These are phyloP conservation scores for Penicillium paneum DNA, from an alignment of 2,329 filamentous ascomycete species.

Conservation along the genomic window DNA sequence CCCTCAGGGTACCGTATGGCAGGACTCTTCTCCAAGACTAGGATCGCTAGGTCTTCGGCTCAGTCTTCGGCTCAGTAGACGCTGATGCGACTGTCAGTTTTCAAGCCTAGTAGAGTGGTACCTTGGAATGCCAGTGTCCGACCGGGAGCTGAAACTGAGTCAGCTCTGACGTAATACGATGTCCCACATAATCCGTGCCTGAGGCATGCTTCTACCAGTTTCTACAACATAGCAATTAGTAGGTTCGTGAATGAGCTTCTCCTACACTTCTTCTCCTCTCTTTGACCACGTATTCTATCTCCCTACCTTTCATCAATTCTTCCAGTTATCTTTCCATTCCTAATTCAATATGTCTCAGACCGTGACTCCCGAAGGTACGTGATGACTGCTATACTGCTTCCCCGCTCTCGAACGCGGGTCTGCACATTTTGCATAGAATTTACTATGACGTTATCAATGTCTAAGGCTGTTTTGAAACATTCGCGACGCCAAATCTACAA, in stretches of 20 bases:
- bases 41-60: background rate
- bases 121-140: background rate
- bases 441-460: constrained; percentile 15
- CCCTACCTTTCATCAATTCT: constrained; percentile 1
- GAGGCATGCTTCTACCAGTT: constrained; percentile 42
- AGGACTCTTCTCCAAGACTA: background rate
- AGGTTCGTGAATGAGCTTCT: constrained; percentile 25
- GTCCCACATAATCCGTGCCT: constrained; percentile 14
- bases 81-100: background rate
- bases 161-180: constrained; percentile 6
- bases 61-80: background rate
- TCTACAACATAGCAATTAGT: constrained; percentile 30
- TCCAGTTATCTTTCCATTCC: constrained; percentile 3
- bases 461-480: background rate
- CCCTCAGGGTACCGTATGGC: background rate
- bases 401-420: constrained; percentile 20
- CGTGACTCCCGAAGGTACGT: constrained; percentile 49
- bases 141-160: constrained; percentile 3
- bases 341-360: constrained; percentile 26
- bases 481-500: background rate
- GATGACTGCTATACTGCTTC: constrained; percentile 29
- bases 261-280: constrained; percentile 19
- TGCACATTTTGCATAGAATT: constrained; percentile 24
- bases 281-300: constrained; percentile 9
- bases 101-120: background rate